A percentile compares a stretch with the other conserved stretches of the same genome.
Evolutionary conservation across 805 yeast species (phyloP).

Genomic region (Lipomyces starkeyi): DNA sequence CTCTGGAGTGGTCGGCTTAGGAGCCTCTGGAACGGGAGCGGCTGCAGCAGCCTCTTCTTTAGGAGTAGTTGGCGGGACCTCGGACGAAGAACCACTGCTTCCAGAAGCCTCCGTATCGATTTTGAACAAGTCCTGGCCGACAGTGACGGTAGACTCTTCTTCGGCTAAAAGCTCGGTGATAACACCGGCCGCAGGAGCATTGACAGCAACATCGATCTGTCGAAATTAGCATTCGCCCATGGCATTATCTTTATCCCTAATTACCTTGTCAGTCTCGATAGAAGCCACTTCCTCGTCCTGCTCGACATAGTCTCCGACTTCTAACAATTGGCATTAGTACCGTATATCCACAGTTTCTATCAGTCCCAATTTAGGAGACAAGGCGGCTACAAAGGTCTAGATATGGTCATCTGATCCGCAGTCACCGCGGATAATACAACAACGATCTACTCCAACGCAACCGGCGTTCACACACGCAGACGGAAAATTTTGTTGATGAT

Average conservation of each 20-base stretch:
- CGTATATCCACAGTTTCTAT: conserved; percentile 32
- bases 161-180: conserved; percentile 79
- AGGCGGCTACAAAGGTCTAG: neutral
- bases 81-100: conserved; percentile 41
- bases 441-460: no score
- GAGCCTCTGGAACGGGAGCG: conserved; percentile 47
- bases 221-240: neutral
- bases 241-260: neutral
- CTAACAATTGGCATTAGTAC: conserved; percentile 48
- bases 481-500: no score
- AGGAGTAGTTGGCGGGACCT: conserved; percentile 38
- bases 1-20: conserved; percentile 39
- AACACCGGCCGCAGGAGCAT: conserved; percentile 91
- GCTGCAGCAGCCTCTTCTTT: conserved; percentile 42
- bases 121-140: conserved; percentile 89
- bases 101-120: conserved; percentile 68
- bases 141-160: conserved; percentile 92
- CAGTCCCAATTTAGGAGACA: neutral
- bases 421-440: no score
- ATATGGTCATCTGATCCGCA: no score
- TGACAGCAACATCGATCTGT: conserved; percentile 90
- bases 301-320: conserved; percentile 86
- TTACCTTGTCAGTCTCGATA: conserved; percentile 87
- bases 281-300: conserved; percentile 93
- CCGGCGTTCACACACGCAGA: no score